Conservation (phyloP, 257 asterid genomes). For the Plantago major region DNA sequence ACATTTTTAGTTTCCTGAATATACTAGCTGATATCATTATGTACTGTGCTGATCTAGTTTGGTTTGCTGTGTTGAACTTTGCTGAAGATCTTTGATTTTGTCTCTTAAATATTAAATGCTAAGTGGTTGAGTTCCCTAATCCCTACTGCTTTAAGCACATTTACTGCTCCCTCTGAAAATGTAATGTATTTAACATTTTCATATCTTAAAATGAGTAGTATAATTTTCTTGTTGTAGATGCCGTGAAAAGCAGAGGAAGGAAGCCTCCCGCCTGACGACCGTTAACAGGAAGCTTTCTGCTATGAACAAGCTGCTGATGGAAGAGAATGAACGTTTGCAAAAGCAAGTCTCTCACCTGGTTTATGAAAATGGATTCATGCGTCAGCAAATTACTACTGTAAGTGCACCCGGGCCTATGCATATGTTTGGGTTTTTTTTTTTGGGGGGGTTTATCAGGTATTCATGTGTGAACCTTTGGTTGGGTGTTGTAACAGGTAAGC, state of each 20-base stretch:
- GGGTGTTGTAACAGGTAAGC: slow-evolving; percentile 46
- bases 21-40: no score
- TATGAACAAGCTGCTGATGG: slow-evolving; percentile 92
- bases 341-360: slow-evolving; percentile 88
- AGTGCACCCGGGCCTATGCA: slow-evolving; percentile 19
- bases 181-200: no score
- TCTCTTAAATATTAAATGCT: no score
- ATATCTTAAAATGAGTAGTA: no score
- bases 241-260: slow-evolving; percentile 93
- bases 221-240: slow-evolving; percentile 41
- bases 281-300: slow-evolving; percentile 84
- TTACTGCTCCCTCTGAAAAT: no score
- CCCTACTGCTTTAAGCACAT: no score
- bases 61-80: no score
- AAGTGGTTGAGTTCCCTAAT: no score
- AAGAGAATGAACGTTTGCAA: slow-evolving; percentile 92
- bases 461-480: no score
- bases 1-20: no score
- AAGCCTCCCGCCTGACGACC: slow-evolving; percentile 75
- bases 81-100: no score
- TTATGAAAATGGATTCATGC: slow-evolving; percentile 84
- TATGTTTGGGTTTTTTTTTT: not conserved
- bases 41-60: no score
- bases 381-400: slow-evolving; percentile 70
- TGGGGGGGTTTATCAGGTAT: not conserved